Percentiles rank a stretch among this genome's conserved stretches.
phyloP scores from a whole-genome alignment of 2,329 filamentous ascomycete genomes.

The Ophiobolus disseminans region DNA sequence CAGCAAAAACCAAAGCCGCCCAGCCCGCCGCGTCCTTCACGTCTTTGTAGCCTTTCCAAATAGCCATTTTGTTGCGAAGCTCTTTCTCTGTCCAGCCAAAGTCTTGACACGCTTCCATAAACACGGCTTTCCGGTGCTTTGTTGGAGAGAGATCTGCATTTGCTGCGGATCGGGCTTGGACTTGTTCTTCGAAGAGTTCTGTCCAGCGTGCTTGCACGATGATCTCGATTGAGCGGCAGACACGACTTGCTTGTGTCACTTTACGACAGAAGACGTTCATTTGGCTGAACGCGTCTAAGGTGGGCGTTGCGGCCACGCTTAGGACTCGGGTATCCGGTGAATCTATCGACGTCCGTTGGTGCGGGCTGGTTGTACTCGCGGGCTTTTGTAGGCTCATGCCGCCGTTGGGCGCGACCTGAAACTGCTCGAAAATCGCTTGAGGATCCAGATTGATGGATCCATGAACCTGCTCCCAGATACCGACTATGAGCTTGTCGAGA shows the following conservation, averaged over 20 bases:
- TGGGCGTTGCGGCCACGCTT: constrained; percentile 13
- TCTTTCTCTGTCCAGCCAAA: constrained; percentile 66
- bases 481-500: constrained; percentile 57
- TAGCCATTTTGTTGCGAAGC: constrained; percentile 59
- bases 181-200: constrained; percentile 62
- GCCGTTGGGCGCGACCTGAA: constrained; percentile 29
- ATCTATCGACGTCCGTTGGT: too few species aligned
- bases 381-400: constrained; percentile 22
- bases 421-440: constrained; percentile 44
- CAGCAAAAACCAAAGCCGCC: constrained; percentile 63
- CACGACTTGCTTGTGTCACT: constrained; percentile 59
- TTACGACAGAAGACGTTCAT: constrained; percentile 55
- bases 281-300: constrained; percentile 43
- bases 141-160: constrained; percentile 53
- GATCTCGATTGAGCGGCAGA: constrained; percentile 64
- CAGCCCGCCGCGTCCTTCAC: constrained; percentile 65
- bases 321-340: constrained; percentile 23
- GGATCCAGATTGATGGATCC: constrained; percentile 52
- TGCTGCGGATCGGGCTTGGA: constrained; percentile 51
- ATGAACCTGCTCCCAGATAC: constrained; percentile 60
- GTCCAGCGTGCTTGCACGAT: constrained; percentile 66
- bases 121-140: constrained; percentile 60
- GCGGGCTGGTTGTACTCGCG: too few species aligned
- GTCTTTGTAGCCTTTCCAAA: constrained; percentile 67
- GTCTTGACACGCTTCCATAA: constrained; percentile 61